Evolutionary conservation across 2,329 filamentous ascomycete species (phyloP).

Genomic region (Ophiosphaerella korrae): DNA sequence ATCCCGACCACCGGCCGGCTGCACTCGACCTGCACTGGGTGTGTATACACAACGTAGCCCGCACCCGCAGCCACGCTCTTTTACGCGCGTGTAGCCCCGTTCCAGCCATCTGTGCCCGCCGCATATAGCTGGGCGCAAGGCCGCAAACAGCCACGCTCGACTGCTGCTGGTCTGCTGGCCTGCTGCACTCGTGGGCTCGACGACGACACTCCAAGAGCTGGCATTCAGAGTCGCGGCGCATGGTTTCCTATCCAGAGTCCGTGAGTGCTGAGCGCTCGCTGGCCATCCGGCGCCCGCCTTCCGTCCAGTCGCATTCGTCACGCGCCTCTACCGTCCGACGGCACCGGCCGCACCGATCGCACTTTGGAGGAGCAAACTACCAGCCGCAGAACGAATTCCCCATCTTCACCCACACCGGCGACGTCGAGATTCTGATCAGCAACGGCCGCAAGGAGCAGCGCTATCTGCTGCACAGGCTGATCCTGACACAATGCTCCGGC

Average conservation of each 20-base stretch:
- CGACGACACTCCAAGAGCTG: background rate
- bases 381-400: constrained; percentile 89
- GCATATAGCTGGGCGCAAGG: constrained; percentile 11
- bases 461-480: constrained; percentile 86
- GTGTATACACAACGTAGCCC: constrained; percentile 31
- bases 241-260: constrained; percentile 68
- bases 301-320: constrained; percentile 60
- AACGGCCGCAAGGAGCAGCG: constrained; percentile 74
- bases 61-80: constrained; percentile 34
- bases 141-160: background rate
- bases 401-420: constrained; percentile 84
- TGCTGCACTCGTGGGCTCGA: constrained; percentile 2
- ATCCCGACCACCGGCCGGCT: constrained; percentile 2
- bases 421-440: constrained; percentile 85
- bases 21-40: constrained; percentile 32
- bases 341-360: constrained; percentile 80
- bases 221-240: constrained; percentile 41
- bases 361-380: constrained; percentile 71
- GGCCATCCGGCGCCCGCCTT: constrained; percentile 66
- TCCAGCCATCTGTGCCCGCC: constrained; percentile 9
- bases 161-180: background rate
- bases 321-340: constrained; percentile 62
- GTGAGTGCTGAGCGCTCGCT: constrained; percentile 59
- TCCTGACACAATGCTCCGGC: constrained; percentile 85
- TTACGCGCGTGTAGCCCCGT: constrained; percentile 16